Percentiles rank a stretch among this genome's conserved stretches.
phyloP scores from a whole-genome alignment of 129 eudicot species.

The Silybum marianum region DNA sequence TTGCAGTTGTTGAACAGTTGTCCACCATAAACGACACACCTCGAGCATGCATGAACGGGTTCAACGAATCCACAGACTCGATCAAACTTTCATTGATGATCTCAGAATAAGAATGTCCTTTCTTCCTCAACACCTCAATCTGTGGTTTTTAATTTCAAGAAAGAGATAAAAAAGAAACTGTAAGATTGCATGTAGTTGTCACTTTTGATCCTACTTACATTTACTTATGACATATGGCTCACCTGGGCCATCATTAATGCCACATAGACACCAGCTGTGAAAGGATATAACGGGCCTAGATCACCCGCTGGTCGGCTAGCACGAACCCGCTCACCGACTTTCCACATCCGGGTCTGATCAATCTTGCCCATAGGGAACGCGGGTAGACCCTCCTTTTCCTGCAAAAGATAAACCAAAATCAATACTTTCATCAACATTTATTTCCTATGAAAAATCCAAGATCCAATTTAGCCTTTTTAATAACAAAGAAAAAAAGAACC shows the following conservation, averaged over 20 bases:
- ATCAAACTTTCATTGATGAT: slow-evolving; percentile 95
- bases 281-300: slow-evolving; percentile 88
- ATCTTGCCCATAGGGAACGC: slow-evolving; percentile 99
- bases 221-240: slow-evolving; percentile 4
- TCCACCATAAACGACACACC: slow-evolving; percentile 99
- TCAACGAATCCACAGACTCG: slow-evolving; percentile 90
- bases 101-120: slow-evolving; percentile 97
- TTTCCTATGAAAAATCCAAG: not conserved
- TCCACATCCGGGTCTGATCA: slow-evolving; percentile 98
- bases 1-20: slow-evolving; percentile 94
- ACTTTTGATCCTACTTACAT: not conserved
- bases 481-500: not conserved
- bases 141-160: slow-evolving; percentile 19
- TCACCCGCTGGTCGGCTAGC: slow-evolving; percentile 84
- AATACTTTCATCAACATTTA: not conserved
- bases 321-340: slow-evolving; percentile 87
- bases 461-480: not conserved
- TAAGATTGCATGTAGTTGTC: not conserved
- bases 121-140: slow-evolving; percentile 96
- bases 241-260: slow-evolving; percentile 99
- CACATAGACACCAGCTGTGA: slow-evolving; percentile 98
- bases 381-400: slow-evolving; percentile 97
- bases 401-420: slow-evolving; percentile 4
- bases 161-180: not conserved
- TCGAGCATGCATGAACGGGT: slow-evolving; percentile 98